These are phyloP conservation scores for Oxytropis ochrocephala DNA, from an alignment of 306 rosid genomes.

Conservation along the genomic window DNA sequence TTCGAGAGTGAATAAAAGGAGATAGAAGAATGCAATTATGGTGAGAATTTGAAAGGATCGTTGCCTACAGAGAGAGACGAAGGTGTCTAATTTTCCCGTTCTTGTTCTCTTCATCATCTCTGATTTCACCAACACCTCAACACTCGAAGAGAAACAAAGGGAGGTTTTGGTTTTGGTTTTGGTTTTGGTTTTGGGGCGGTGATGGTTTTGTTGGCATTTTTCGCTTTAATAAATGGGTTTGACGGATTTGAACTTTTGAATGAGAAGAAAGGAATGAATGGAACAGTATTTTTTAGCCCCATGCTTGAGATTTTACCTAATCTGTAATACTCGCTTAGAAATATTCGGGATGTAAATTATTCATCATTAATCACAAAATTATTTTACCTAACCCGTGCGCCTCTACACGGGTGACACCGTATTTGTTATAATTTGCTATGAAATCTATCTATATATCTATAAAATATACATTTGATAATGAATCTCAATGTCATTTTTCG, in stretches of 20 bases:
- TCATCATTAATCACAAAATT: not conserved
- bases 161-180: not conserved
- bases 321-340: not conserved
- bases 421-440: too few relatives aligned
- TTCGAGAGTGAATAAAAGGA: conserved; percentile 52
- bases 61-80: conserved; percentile 47
- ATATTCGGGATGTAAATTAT: not conserved
- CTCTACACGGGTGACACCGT: too few relatives aligned
- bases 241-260: not conserved
- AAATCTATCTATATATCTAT: too few relatives aligned
- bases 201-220: conserved; percentile 17
- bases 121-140: not conserved
- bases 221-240: not conserved
- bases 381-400: too few relatives aligned
- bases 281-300: not conserved
- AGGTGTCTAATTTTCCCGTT: conserved; percentile 31
- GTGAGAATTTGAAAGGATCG: conserved; percentile 69
- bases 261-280: not conserved
- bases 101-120: conserved; percentile 64
- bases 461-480: too few relatives aligned
- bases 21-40: conserved; percentile 43
- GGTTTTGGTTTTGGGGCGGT: not conserved
- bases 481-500: too few relatives aligned
- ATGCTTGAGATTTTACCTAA: not conserved
- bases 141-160: not conserved